phyloP scores from a whole-genome alignment of 129 eudicot genomes.

The Artemisia tridentata region DNA sequence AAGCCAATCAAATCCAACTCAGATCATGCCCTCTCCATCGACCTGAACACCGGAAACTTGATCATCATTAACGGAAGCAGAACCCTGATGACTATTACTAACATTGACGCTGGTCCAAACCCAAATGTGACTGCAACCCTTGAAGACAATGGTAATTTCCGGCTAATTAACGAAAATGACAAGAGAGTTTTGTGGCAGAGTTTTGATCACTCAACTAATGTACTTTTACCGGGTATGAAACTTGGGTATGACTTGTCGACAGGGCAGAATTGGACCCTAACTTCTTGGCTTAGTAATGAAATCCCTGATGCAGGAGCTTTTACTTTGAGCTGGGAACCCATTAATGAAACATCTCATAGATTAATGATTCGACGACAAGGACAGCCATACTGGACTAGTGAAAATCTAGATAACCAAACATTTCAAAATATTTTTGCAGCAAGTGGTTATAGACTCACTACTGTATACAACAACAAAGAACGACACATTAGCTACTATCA shows the following conservation, averaged over 20 bases:
- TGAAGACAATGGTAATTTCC: constrained; percentile 19
- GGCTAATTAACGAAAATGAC: constrained; percentile 5
- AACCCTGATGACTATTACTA: constrained; percentile 12
- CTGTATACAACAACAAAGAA: constrained; percentile 14
- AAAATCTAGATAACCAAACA: not conserved
- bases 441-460: not conserved
- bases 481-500: not conserved
- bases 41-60: constrained; percentile 17
- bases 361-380: constrained; percentile 5
- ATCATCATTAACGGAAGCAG: constrained; percentile 1
- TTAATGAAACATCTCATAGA: not conserved
- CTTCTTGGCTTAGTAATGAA: constrained; percentile 20
- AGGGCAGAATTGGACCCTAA: constrained; percentile 15
- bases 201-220: constrained; percentile 28
- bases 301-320: constrained; percentile 16
- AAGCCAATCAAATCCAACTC: constrained; percentile 8
- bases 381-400: constrained; percentile 8
- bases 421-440: not conserved
- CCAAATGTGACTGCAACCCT: constrained; percentile 17
- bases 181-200: constrained; percentile 30
- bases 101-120: constrained; percentile 6
- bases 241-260: constrained; percentile 18
- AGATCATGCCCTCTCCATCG: constrained; percentile 15
- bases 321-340: constrained; percentile 28
- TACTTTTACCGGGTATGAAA: constrained; percentile 35